A percentile compares a stretch with the other conserved stretches of the same genome.
Evolutionary conservation across 2,329 filamentous ascomycete species (phyloP).

Genomic region (Chaetomium sp.): DNA sequence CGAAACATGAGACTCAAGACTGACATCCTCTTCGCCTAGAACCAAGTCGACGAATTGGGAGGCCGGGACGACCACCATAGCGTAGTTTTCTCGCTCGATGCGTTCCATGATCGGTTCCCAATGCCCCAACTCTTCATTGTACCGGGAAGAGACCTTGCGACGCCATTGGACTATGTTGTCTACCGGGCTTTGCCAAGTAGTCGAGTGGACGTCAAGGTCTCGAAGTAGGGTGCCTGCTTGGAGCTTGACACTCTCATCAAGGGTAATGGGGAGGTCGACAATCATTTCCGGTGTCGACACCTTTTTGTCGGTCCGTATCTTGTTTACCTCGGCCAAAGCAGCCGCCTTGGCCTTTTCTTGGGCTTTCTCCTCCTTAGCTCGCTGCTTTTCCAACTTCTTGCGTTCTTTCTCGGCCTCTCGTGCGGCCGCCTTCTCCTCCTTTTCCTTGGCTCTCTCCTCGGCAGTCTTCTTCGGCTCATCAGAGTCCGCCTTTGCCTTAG

Average conservation of each 20-base stretch:
- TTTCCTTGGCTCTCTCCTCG: slow-evolving; percentile 36
- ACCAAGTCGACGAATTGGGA: slow-evolving; percentile 60
- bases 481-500: slow-evolving; percentile 7
- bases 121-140: slow-evolving; percentile 52
- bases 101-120: slow-evolving; percentile 57
- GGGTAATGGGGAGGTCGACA: slow-evolving; percentile 55
- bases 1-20: slow-evolving; percentile 53
- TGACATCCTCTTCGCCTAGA: slow-evolving; percentile 38
- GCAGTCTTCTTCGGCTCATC: slow-evolving; percentile 24
- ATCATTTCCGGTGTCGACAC: slow-evolving; percentile 71
- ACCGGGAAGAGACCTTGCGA: slow-evolving; percentile 58
- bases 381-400: slow-evolving; percentile 51
- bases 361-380: slow-evolving; percentile 54
- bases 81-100: slow-evolving; percentile 52
- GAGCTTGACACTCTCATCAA: slow-evolving; percentile 42
- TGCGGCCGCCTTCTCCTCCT: slow-evolving; percentile 39
- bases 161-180: slow-evolving; percentile 59
- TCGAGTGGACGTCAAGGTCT: slow-evolving; percentile 42
- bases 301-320: slow-evolving; percentile 65
- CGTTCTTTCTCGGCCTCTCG: slow-evolving; percentile 49
- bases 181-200: slow-evolving; percentile 39
- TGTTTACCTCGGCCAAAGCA: slow-evolving; percentile 68
- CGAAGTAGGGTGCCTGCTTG: slow-evolving; percentile 46
- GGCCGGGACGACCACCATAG: slow-evolving; percentile 55
- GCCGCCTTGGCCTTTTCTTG: slow-evolving; percentile 57